These are phyloP conservation scores for Cyberlindnera meyerae DNA, from an alignment of 805 yeast genomes.

Conservation along the genomic window DNA sequence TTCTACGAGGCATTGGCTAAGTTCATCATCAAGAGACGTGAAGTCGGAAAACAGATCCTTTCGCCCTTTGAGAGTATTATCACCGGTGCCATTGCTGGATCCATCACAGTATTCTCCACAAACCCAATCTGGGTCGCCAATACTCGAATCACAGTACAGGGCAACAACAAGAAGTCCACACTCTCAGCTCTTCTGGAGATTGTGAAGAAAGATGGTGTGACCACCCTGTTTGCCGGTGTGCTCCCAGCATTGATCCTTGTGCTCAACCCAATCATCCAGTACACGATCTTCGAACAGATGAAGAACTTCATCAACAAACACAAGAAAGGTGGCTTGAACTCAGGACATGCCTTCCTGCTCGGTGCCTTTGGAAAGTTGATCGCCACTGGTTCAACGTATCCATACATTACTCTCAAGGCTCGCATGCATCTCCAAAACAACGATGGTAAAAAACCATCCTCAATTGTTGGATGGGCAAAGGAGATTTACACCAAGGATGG, in stretches of 20 bases:
- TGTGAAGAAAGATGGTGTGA: slow-evolving; percentile 63
- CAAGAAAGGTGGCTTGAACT: slow-evolving; percentile 46
- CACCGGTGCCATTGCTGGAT: slow-evolving; percentile 73
- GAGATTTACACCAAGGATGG: slow-evolving; percentile 70
- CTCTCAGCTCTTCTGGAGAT: slow-evolving; percentile 57
- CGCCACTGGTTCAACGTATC: slow-evolving; percentile 88
- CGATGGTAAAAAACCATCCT: slow-evolving; percentile 22
- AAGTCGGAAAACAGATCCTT: slow-evolving; percentile 15
- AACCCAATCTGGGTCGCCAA: slow-evolving; percentile 96
- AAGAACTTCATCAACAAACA: slow-evolving; percentile 57
- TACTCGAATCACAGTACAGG: slow-evolving; percentile 75
- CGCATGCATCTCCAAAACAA: slow-evolving; percentile 72
- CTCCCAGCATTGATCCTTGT: slow-evolving; percentile 85
- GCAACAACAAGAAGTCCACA: slow-evolving; percentile 34
- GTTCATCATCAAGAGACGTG: slow-evolving; percentile 32
- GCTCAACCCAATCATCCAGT: slow-evolving; percentile 84
- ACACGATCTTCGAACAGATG: slow-evolving; percentile 85
- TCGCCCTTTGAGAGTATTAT: slow-evolving; percentile 23
- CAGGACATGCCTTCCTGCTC: slow-evolving; percentile 74
- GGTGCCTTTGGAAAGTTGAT: slow-evolving; percentile 88
- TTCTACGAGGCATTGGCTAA: slow-evolving; percentile 72
- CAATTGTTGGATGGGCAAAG: slow-evolving; percentile 47
- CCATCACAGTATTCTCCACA: slow-evolving; percentile 73
- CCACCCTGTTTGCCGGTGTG: slow-evolving; percentile 76
- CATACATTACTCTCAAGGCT: slow-evolving; percentile 83